Base-by-base conservation (phyloP, 371 early-diverging fungal species). In the Rhizopus delemar region DNA sequence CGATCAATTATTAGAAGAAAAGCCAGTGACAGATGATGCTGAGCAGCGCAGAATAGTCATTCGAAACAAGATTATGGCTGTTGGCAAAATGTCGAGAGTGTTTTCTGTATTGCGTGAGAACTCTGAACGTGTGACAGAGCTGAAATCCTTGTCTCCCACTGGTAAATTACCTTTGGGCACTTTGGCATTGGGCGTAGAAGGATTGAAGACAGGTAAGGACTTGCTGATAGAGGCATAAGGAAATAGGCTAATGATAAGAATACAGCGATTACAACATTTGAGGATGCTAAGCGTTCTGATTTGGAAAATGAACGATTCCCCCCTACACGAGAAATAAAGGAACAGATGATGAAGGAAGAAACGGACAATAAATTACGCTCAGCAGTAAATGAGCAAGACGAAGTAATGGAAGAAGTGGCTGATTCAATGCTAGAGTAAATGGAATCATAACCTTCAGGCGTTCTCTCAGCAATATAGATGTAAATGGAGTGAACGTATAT, bases 291-390 rank as follows among this genome's bases (percentile, higher is more conserved):
- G 65, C 75, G 74, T 22, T 89, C 90, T 31, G 97, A 98, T 74
- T 62, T 83, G 15, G 91, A 94, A 51, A 98, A 98, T 67, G 98
- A 98, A 73, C 84, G 90, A 43, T 64, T 96, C 57, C 98, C 98
- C 29, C 96, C 96, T 6, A 79, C 83, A 9, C 77, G 84, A 61
- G 78, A 78, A 60, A 75, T 74, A 51, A 75, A 71, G 46, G 80
- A 73, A 31, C 68, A 67, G n/a, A 56, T 72, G 62, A 56, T 68
- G 31, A 81, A 81, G 57, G 74, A 81, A 46, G 65, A 73, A 64
- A 75, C 75, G n/a, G 80, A 83, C 13, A 74, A 65, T 46, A 79
- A 68, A 33, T 65, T 77, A 38, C 63, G 69, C 39, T 77, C 74
- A 53, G 84, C 86, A 31, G 70, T 78, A 22, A 63, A 79, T 38